Conservation (phyloP, 2,329 filamentous ascomycete genomes). For the Fonsecaea monophora region DNA sequence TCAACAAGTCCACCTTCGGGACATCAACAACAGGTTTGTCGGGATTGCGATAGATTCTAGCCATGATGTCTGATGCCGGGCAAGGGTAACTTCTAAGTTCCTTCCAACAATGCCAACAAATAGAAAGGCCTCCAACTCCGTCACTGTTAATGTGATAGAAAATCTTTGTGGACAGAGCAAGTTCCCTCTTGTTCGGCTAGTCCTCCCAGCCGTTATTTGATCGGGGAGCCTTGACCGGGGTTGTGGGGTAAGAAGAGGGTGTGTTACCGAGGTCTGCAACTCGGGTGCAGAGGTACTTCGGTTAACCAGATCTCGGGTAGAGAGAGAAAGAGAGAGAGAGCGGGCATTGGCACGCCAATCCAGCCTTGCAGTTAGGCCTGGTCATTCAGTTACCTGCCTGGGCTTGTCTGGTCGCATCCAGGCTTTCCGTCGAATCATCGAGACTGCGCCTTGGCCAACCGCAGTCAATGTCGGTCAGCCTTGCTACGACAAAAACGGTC, state of each 20-base stretch:
- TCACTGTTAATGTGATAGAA: neutral
- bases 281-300: neutral
- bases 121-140: neutral
- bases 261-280: conserved; percentile 5
- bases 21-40: conserved; percentile 32
- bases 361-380: neutral
- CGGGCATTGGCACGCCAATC: neutral
- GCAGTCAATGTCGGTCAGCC: neutral
- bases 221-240: neutral
- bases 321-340: neutral
- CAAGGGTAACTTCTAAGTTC: neutral
- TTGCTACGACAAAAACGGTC: neutral
- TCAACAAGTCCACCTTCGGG: conserved; percentile 37
- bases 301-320: neutral
- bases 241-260: conserved; percentile 13
- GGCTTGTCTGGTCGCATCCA: neutral
- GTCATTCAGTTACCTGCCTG: neutral
- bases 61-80: conserved; percentile 11
- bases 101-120: neutral
- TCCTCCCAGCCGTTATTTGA: neutral
- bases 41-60: conserved; percentile 34
- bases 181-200: neutral
- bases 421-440: neutral
- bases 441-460: neutral
- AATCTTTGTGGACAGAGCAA: neutral